Base-by-base conservation (phyloP, 163 green algal genomes). In the Scenedesmus sp. region DNA sequence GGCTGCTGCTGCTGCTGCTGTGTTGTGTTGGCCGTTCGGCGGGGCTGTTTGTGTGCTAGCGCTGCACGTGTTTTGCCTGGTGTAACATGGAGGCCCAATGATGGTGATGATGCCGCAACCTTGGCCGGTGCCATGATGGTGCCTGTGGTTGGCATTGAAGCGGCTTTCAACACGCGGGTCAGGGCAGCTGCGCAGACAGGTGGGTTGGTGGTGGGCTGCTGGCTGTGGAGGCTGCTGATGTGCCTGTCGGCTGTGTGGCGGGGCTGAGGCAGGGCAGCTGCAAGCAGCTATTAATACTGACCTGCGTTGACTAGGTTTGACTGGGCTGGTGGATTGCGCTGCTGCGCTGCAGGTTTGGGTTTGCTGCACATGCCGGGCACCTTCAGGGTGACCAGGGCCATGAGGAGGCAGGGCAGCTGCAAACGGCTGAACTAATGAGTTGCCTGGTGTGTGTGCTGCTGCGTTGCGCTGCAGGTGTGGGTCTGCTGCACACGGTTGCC, bases 141-240 rank as follows among this genome's bases (percentile, higher is more conserved):
- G 5, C 90, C 90, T 73, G 90, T 93, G 4, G 7, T 93, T 1
- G 90, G 90, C 46, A 70, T 93, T 13, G 90, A 74, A 8, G 66
- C 90, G 54, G 90, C 84, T 90, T 76, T 56, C 54, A 86, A 23
- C 77, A 66, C 7, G 89, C 77, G 7, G 54, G 73, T 18, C 70
- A 86, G 4, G 84, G 46, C 15, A 46, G 55, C 66, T 52, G 73
- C 20, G 20, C 55, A 16, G 1, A 52, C 73, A 85, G 88, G 66
- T 66, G 73, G 3, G 67, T 77, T 52, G 67, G 10, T n/a, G 66
- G 4, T 23, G 66, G 66, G 70, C 9, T 4, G 64, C 10, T 73
- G 64, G 64, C 10, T 6, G 3, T 73, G 18, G 9, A 23, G 26
- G 16, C 3, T 76, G 66, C 15, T 20, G 66, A 66, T 6, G 86